These are phyloP conservation scores for Plasmodium coatneyi DNA, from an alignment of 169 alveolate species.

Conservation along the genomic window DNA sequence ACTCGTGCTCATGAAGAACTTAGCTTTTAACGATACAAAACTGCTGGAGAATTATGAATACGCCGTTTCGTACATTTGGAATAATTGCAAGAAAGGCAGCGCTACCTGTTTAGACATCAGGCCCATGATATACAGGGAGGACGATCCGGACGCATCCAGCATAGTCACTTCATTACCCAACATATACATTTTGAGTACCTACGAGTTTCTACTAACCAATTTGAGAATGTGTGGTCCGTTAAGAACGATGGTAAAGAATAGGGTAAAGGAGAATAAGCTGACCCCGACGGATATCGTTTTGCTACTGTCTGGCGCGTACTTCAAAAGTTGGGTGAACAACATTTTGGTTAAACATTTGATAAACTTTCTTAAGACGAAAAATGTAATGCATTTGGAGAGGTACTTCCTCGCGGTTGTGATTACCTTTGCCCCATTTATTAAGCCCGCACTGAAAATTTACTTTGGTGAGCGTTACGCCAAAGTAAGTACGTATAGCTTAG, in stretches of 20 bases:
- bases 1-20: conserved; percentile 4
- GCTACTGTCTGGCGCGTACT: conserved; percentile 7
- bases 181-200: conserved; percentile 34
- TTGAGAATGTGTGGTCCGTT: conserved; percentile 5
- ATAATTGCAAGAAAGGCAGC: neutral
- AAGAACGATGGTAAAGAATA: conserved; percentile 13
- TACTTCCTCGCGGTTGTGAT: conserved; percentile 28
- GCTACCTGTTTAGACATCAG: conserved; percentile 17
- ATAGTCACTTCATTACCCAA: conserved; percentile 12
- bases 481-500: neutral
- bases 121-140: conserved; percentile 27
- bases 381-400: neutral
- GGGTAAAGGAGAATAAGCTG: conserved; percentile 8
- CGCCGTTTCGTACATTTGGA: neutral
- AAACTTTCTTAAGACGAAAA: conserved; percentile 16
- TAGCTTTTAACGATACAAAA: conserved; percentile 29
- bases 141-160: neutral
- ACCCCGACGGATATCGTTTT: conserved; percentile 25
- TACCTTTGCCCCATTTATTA: conserved; percentile 46
- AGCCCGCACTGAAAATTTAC: conserved; percentile 66
- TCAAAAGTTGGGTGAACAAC: conserved; percentile 8
- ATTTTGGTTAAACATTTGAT: conserved; percentile 5
- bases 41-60: conserved; percentile 13
- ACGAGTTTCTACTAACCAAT: conserved; percentile 38
- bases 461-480: conserved; percentile 9